phyloP scores from a whole-genome alignment of 495 filamentous ascomycete species.

The Xylaria scruposa region DNA sequence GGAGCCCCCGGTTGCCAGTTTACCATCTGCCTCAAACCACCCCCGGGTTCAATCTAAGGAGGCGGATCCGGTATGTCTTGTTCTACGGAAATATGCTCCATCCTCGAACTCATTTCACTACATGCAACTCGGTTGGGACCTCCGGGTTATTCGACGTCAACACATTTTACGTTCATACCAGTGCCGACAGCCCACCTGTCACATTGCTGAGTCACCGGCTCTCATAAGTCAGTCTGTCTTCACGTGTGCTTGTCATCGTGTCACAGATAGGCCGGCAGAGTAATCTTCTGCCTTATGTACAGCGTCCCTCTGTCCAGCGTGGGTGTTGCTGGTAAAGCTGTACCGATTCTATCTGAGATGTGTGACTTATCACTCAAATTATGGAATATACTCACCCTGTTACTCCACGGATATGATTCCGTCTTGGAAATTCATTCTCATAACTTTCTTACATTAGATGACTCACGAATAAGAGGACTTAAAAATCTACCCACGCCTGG shows the following conservation, averaged over 20 bases:
- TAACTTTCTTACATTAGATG: neutral
- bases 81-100: conserved; percentile 41
- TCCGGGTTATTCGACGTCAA: conserved; percentile 32
- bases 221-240: conserved; percentile 1
- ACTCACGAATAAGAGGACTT: neutral
- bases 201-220: conserved; percentile 23
- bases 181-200: conserved; percentile 28
- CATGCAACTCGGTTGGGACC: conserved; percentile 33
- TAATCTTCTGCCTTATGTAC: conserved; percentile 1
- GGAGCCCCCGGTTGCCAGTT: conserved; percentile 10
- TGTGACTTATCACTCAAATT: neutral
- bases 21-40: conserved; percentile 21
- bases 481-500: neutral
- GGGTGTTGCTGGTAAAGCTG: neutral
- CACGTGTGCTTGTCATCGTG: conserved; percentile 9
- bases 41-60: conserved; percentile 32
- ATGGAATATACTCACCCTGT: neutral
- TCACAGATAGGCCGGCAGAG: conserved; percentile 32
- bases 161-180: conserved; percentile 32
- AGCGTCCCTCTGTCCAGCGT: neutral
- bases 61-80: conserved; percentile 7
- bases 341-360: neutral
- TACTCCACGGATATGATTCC: neutral
- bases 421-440: neutral
- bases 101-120: conserved; percentile 40